Percentiles rank a stretch among this genome's conserved stretches.
Evolutionary conservation across 179 eudicot genomes (phyloP).

Genomic region (Beta lomatogona): DNA sequence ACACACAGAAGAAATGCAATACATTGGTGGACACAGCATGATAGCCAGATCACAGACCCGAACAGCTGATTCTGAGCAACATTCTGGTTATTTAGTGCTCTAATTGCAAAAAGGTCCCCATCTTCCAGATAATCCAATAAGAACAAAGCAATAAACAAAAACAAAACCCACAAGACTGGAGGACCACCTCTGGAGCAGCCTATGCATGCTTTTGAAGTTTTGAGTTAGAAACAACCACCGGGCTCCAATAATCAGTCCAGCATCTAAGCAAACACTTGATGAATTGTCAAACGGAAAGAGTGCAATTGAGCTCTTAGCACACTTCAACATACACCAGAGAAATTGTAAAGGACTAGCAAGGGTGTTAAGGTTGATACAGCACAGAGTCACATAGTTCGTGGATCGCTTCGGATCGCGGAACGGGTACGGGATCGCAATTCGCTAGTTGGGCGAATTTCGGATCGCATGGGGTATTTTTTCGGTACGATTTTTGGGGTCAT

Average conservation of each 20-base stretch:
- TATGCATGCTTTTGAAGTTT: background rate
- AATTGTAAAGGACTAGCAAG: background rate
- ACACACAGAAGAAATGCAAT: background rate
- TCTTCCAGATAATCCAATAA: background rate
- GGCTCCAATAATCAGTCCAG: background rate
- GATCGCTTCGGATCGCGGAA: too few species aligned
- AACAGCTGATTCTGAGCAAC: background rate
- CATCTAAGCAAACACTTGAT: background rate
- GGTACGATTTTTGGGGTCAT: too few species aligned
- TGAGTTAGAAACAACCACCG: background rate
- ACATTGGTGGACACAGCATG: background rate
- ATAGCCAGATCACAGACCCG: background rate
- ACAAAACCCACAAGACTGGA: background rate
- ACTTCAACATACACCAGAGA: background rate
- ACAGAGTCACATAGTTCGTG: too few species aligned
- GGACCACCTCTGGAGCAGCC: background rate
- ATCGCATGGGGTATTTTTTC: too few species aligned
- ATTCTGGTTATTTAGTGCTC: background rate
- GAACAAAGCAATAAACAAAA: background rate
- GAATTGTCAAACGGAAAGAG: background rate
- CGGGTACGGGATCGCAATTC: too few species aligned
- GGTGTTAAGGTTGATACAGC: too few species aligned
- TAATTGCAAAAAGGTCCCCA: background rate
- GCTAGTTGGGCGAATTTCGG: too few species aligned
- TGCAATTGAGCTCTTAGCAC: background rate